Percentiles rank a stretch among this genome's conserved stretches.
Conservation (phyloP, 2,329 filamentous ascomycete genomes). For the Aspergillus pseudonomiae region DNA sequence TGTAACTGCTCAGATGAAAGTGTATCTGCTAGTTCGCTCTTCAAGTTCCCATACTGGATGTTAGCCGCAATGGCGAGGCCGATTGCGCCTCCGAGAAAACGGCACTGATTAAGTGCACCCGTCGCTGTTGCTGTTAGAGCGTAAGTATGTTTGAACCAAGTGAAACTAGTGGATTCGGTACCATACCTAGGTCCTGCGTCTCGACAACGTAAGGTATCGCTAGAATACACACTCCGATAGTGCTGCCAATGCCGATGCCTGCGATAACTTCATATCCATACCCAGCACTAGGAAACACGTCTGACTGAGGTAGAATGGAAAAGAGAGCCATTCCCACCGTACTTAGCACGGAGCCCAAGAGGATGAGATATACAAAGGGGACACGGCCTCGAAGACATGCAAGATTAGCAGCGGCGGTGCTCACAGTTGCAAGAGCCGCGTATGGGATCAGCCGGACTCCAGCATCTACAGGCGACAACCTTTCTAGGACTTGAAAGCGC, state of each 20-base stretch:
- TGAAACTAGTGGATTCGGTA: neutral
- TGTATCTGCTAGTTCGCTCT: neutral
- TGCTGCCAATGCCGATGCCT: neutral
- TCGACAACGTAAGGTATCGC: conserved; percentile 8
- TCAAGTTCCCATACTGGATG: conserved; percentile 1
- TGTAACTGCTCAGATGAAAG: neutral
- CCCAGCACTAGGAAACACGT: neutral
- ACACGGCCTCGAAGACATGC: conserved; percentile 5
- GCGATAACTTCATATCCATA: conserved; percentile 9
- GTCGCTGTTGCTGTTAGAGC: conserved; percentile 1
- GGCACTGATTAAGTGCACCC: conserved; percentile 7
- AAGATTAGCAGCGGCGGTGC: neutral
- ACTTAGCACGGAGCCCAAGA: conserved; percentile 7
- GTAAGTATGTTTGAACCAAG: neutral
- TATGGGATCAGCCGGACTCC: conserved; percentile 7
- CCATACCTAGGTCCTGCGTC: neutral
- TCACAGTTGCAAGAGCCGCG: conserved; percentile 5
- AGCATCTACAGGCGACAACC: conserved; percentile 1
- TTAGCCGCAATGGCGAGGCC: conserved; percentile 7
- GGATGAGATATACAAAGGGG: conserved; percentile 6
- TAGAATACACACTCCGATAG: conserved; percentile 6
- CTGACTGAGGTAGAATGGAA: neutral
- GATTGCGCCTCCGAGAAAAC: conserved; percentile 9
- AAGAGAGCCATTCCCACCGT: conserved; percentile 5
- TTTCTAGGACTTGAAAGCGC: conserved; percentile 1